Evolutionary conservation across 2,329 filamentous ascomycete species (phyloP).

Genomic region (Esteya vermicola): DNA sequence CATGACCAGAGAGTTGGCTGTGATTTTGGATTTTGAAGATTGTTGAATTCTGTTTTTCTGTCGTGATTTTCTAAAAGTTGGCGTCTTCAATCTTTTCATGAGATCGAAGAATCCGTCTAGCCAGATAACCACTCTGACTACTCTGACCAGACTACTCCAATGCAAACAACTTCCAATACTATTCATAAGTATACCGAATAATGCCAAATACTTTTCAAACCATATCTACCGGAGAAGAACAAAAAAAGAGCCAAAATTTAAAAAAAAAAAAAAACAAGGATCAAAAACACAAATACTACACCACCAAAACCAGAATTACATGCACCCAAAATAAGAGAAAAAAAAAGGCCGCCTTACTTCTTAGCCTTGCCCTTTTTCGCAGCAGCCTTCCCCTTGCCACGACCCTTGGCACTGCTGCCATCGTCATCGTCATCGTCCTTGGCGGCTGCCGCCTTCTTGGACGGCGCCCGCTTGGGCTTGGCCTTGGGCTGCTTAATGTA

Average conservation of each 20-base stretch:
- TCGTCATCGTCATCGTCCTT: constrained; percentile 32
- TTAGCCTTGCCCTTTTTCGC: constrained; percentile 22
- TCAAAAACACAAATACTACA: no score
- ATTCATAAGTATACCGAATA: not conserved
- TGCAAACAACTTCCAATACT: not conserved
- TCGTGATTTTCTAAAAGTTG: no score
- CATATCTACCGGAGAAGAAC: not conserved
- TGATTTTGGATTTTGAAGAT: no score
- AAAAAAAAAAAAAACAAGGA: no score
- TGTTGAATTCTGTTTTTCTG: no score
- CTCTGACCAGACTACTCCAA: no score
- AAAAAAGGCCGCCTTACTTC: not conserved
- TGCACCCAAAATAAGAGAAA: not conserved
- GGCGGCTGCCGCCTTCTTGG: constrained; percentile 30
- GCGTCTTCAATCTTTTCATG: no score
- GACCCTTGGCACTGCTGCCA: constrained; percentile 36
- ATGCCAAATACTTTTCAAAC: not conserved
- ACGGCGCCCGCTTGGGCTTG: constrained; percentile 26
- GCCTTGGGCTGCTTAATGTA: constrained; percentile 87
- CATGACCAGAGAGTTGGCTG: no score
- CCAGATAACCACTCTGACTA: no score
- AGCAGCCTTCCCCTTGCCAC: not conserved
- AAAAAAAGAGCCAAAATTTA: not conserved
- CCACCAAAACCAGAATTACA: no score
- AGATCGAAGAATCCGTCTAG: no score